Conservation (phyloP, 2,329 filamentous ascomycete genomes). For the Sphaerulina vaccinii region DNA sequence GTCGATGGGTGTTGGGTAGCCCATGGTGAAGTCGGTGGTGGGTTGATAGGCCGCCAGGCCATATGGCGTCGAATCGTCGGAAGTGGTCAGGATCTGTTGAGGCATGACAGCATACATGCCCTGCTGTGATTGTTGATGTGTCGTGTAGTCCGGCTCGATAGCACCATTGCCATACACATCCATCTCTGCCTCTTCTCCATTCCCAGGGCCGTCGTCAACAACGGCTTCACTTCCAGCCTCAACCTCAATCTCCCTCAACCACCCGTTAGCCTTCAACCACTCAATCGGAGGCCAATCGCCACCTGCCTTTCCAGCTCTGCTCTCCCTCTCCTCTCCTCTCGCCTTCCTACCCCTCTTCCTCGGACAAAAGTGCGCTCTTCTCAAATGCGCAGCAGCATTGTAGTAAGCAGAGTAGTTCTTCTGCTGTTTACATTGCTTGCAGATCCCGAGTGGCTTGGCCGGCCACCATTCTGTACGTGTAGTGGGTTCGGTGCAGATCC, state of each 20-base stretch:
- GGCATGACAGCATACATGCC: neutral
- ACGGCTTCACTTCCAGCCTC: constrained; percentile 6
- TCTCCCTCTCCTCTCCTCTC: constrained; percentile 56
- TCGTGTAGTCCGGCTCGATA: neutral
- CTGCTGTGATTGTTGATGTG: no score
- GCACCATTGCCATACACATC: neutral
- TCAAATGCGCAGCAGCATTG: constrained; percentile 87
- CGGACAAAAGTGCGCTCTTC: constrained; percentile 82
- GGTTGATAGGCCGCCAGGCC: constrained; percentile 13
- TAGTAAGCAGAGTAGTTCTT: constrained; percentile 92
- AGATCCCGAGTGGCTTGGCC: constrained; percentile 68
- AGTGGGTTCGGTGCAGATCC: constrained; percentile 61
- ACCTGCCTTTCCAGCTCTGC: constrained; percentile 58
- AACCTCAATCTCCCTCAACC: constrained; percentile 59
- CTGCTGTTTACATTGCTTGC: constrained; percentile 73
- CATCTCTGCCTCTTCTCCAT: neutral
- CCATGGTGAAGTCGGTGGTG: constrained; percentile 22
- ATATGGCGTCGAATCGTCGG: constrained; percentile 3
- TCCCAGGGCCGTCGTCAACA: constrained; percentile 3
- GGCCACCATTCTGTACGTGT: constrained; percentile 35
- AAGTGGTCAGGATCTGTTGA: neutral
- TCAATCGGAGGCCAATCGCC: constrained; percentile 63
- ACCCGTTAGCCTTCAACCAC: constrained; percentile 53
- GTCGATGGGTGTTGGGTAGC: constrained; percentile 27
- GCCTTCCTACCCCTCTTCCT: constrained; percentile 58